A percentile compares a stretch with the other conserved stretches of the same genome.
Evolutionary conservation across 164 flowering plant species (phyloP).

Genomic region (Aristolochia californica): DNA sequence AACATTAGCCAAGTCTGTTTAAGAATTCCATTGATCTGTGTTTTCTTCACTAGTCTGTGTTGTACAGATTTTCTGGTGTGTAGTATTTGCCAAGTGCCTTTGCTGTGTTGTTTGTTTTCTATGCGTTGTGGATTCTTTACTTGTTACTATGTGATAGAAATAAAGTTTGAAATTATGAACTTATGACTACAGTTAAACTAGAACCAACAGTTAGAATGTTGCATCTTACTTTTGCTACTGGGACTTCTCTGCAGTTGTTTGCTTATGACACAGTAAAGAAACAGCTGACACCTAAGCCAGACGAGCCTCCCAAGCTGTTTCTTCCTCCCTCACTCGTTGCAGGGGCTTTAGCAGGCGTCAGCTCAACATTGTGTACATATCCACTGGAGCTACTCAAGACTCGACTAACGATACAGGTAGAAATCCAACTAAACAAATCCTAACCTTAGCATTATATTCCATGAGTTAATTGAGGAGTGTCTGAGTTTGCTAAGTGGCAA

Average conservation of each 20-base stretch:
- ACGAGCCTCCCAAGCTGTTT: conserved; percentile 57
- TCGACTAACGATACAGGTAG: conserved; percentile 87
- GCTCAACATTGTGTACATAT: conserved; percentile 77
- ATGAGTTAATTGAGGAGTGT: no score
- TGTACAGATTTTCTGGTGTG: no score
- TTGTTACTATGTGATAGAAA: no score
- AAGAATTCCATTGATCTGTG: no score
- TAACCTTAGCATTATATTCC: no score
- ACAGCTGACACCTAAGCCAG: conserved; percentile 49
- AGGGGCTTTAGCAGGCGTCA: conserved; percentile 95
- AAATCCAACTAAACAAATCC: background rate
- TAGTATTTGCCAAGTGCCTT: no score
- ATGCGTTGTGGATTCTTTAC: no score
- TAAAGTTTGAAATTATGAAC: no score
- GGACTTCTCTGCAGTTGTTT: conserved; percentile 55
- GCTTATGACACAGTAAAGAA: conserved; percentile 88
- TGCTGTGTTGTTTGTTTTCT: no score
- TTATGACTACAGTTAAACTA: background rate
- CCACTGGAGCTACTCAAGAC: conserved; percentile 94
- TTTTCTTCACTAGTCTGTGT: no score
- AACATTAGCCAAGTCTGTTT: no score
- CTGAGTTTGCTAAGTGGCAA: no score
- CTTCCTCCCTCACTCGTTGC: conserved; percentile 81
- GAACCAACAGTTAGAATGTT: background rate
- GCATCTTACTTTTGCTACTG: background rate